These are phyloP conservation scores for Trichosporon faecale DNA, from an alignment of 1,284 basidiomycete genomes.

Conservation along the genomic window DNA sequence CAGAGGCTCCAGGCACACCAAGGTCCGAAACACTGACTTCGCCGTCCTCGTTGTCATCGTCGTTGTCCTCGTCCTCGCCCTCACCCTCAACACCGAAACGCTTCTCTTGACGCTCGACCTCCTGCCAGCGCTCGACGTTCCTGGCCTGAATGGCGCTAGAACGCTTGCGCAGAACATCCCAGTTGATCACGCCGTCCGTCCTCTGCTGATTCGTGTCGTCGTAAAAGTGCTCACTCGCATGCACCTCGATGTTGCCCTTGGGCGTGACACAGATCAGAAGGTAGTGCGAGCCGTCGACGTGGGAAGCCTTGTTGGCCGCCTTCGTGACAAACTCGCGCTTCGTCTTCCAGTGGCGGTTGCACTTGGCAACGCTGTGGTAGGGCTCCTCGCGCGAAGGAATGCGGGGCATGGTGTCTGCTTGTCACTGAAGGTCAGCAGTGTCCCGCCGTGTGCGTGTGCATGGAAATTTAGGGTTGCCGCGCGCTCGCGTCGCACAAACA, in stretches of 20 bases:
- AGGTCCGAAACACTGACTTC: conserved; percentile 14
- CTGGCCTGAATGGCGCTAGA: conserved; percentile 20
- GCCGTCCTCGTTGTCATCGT: conserved; percentile 31
- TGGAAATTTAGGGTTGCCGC: neutral
- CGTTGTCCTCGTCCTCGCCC: conserved; percentile 34
- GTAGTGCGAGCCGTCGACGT: conserved; percentile 58
- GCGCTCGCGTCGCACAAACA: neutral
- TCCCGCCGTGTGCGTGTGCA: neutral
- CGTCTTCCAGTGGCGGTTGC: conserved; percentile 57
- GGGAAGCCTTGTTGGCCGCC: conserved; percentile 54
- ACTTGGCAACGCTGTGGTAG: conserved; percentile 56
- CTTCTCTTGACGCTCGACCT: conserved; percentile 42
- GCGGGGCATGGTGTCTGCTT: conserved; percentile 51
- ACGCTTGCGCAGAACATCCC: conserved; percentile 27
- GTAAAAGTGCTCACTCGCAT: conserved; percentile 52
- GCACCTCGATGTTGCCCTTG: conserved; percentile 57
- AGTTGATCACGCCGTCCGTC: conserved; percentile 37
- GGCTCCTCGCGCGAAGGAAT: conserved; percentile 57
- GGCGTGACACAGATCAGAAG: conserved; percentile 57
- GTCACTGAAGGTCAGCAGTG: neutral
- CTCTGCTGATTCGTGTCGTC: conserved; percentile 37
- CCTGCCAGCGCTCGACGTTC: conserved; percentile 27
- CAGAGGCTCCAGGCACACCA: conserved; percentile 7
- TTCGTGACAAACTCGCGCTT: conserved; percentile 58
- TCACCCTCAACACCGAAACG: conserved; percentile 37